Conservation (phyloP, 768 basidiomycete genomes). For the Ramaria sp. region DNA sequence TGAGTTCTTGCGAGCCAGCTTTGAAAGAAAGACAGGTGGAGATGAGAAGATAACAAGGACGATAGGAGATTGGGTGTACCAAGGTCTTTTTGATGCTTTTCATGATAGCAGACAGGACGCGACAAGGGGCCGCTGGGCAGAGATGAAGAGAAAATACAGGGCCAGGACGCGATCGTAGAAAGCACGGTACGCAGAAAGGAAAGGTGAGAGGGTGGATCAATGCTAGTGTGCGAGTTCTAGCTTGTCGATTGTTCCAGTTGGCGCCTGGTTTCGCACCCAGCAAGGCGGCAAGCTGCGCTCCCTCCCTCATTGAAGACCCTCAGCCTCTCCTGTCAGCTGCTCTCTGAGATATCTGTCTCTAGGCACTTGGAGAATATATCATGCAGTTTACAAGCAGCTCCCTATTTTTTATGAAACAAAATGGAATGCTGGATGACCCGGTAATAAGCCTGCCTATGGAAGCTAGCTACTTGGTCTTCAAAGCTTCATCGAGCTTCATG, state of each 20-base stretch:
- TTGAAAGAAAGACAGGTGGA: conserved; percentile 5
- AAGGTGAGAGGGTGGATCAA: not conserved
- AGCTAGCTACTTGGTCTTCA: too few species aligned
- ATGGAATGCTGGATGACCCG: too few species aligned
- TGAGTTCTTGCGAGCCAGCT: conserved; percentile 63
- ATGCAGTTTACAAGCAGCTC: too few species aligned
- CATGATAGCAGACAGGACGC: conserved; percentile 31
- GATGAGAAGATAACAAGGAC: conserved; percentile 9
- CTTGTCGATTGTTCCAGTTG: not conserved
- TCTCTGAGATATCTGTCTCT: too few species aligned
- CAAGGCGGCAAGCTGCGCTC: not conserved
- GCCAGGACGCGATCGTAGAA: not conserved
- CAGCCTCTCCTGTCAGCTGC: too few species aligned
- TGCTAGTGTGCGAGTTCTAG: conserved; percentile 4
- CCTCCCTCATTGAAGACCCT: too few species aligned
- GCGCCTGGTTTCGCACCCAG: conserved; percentile 5
- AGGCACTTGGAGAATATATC: too few species aligned
- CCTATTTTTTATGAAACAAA: too few species aligned
- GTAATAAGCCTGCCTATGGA: too few species aligned
- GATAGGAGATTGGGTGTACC: conserved; percentile 26
- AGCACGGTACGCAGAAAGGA: not conserved
- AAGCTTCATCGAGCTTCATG: too few species aligned
- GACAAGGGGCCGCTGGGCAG: not conserved
- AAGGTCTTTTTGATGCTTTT: conserved; percentile 81
- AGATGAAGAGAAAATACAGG: not conserved